These are phyloP conservation scores for Parathielavia appendiculata DNA, from an alignment of 495 filamentous ascomycete genomes.

Conservation along the genomic window DNA sequence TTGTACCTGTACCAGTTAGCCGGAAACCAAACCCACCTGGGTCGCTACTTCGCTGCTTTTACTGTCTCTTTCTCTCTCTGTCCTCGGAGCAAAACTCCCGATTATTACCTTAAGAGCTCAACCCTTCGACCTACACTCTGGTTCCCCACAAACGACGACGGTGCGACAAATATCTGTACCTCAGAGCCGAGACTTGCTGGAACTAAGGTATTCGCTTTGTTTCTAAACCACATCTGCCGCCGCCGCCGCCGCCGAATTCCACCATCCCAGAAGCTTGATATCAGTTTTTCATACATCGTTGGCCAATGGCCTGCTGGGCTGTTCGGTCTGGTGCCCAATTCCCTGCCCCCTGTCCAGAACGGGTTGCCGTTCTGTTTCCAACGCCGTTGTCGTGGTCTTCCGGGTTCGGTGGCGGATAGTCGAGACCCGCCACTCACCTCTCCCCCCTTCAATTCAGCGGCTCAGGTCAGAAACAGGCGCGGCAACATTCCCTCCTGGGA, in stretches of 20 bases:
- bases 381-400: background rate
- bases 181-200: too few relatives aligned
- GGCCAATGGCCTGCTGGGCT: conserved; percentile 21
- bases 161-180: too few relatives aligned
- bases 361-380: background rate
- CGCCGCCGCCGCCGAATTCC: conserved; percentile 8
- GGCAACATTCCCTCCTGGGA: conserved; percentile 2
- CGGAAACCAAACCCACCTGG: too few relatives aligned
- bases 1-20: too few relatives aligned
- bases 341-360: conserved; percentile 3
- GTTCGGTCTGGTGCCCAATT: conserved; percentile 6
- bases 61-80: too few relatives aligned
- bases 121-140: too few relatives aligned
- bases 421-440: background rate
- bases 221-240: background rate
- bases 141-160: too few relatives aligned
- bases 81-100: too few relatives aligned
- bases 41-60: too few relatives aligned
- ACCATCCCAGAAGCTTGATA: background rate
- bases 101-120: too few relatives aligned
- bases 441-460: background rate
- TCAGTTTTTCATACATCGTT: background rate
- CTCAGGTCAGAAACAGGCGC: background rate
- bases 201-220: too few relatives aligned
- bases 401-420: conserved; percentile 8